A percentile compares a stretch with the other conserved stretches of the same genome.
Evolutionary conservation across 208 protist genomes (phyloP).

Genomic region (Acanthamoeba triangularis): DNA sequence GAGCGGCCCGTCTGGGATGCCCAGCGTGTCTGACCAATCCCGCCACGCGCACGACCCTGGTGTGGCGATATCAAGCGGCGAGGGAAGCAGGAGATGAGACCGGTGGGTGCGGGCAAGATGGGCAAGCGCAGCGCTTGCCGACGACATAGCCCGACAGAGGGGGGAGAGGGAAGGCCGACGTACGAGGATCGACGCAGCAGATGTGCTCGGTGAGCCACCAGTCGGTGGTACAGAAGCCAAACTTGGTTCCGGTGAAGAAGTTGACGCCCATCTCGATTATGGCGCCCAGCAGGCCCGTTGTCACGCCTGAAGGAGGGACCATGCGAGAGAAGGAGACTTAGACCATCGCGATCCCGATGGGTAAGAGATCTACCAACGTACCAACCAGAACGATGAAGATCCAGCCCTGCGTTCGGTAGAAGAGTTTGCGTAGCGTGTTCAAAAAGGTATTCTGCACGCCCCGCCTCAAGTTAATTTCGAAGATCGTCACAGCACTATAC

Average conservation of each 20-base stretch:
- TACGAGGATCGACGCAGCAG: conserved; percentile 45
- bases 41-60: conserved; percentile 40
- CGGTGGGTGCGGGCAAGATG: background rate
- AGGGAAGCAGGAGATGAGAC: too few relatives aligned
- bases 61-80: background rate
- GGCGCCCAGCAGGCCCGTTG: conserved; percentile 34
- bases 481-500: too few relatives aligned
- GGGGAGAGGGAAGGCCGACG: background rate
- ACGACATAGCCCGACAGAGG: background rate
- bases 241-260: conserved; percentile 64
- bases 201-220: conserved; percentile 57
- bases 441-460: conserved; percentile 3
- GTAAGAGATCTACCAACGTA: background rate
- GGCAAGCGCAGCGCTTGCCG: background rate
- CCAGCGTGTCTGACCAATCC: conserved; percentile 45
- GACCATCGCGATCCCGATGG: too few relatives aligned
- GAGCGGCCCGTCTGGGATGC: conserved; percentile 1
- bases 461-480: too few relatives aligned
- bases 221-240: conserved; percentile 62
- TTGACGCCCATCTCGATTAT: conserved; percentile 64
- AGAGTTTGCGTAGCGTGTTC: conserved; percentile 58
- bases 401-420: conserved; percentile 61
- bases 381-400: conserved; percentile 61
- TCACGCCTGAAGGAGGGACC: background rate
- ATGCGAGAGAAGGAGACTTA: background rate